phyloP scores from a whole-genome alignment of 495 filamentous ascomycete genomes.

The Lineolata rhizophorae region DNA sequence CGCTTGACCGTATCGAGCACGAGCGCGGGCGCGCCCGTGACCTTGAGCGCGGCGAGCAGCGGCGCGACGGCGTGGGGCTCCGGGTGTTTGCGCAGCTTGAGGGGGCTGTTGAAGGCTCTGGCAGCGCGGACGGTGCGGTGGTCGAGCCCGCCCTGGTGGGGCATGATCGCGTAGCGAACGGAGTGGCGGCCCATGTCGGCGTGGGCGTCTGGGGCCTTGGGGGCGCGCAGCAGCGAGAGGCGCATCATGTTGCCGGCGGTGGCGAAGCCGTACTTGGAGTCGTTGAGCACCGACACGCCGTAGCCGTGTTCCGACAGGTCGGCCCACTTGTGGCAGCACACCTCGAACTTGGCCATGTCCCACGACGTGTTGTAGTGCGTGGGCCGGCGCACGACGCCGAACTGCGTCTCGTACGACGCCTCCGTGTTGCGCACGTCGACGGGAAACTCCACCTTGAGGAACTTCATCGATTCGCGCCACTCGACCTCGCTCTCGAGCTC shows the following conservation, averaged over 20 bases:
- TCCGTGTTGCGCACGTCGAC: constrained; percentile 82
- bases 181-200: constrained; percentile 88
- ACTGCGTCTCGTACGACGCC: constrained; percentile 91
- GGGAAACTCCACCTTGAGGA: constrained; percentile 96
- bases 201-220: constrained; percentile 91
- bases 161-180: constrained; percentile 81
- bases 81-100: constrained; percentile 17
- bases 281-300: constrained; percentile 85
- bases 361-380: constrained; percentile 94
- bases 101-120: constrained; percentile 73
- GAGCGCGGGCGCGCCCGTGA: constrained; percentile 25
- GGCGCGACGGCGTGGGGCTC: constrained; percentile 10
- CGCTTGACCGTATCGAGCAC: constrained; percentile 74
- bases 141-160: constrained; percentile 51
- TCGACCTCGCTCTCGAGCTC: constrained; percentile 68
- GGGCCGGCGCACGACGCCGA: constrained; percentile 65
- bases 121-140: constrained; percentile 59
- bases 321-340: constrained; percentile 95
- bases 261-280: constrained; percentile 93
- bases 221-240: constrained; percentile 64
- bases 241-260: constrained; percentile 84
- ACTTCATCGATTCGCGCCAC: constrained; percentile 90
- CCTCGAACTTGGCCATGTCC: constrained; percentile 99
- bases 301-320: constrained; percentile 83
- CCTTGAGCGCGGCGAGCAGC: constrained; percentile 16